phyloP scores from a whole-genome alignment of 2,329 filamentous ascomycete species.

The Colletotrichum sojae region DNA sequence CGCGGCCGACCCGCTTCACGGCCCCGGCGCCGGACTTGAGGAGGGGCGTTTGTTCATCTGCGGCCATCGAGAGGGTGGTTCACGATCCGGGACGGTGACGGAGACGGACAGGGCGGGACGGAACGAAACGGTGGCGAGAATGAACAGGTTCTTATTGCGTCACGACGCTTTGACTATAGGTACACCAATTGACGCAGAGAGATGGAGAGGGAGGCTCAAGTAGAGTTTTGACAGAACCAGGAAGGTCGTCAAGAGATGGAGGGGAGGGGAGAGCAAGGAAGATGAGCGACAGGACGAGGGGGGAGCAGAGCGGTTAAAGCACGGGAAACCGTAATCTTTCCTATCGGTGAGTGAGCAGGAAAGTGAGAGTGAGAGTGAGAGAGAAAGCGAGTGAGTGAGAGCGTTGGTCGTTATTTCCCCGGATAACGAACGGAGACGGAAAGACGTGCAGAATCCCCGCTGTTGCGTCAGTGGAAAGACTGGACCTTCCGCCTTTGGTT shows the following conservation, averaged over 20 bases:
- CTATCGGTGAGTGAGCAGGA: background rate
- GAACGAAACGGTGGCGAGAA: conserved; percentile 9
- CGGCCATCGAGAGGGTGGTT: conserved; percentile 29
- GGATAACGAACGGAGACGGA: conserved; percentile 14
- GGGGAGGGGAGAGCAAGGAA: background rate
- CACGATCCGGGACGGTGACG: background rate
- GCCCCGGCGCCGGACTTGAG: conserved; percentile 37
- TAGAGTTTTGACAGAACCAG: conserved; percentile 23
- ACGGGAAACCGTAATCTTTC: background rate
- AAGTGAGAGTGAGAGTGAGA: too few relatives aligned
- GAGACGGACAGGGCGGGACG: background rate
- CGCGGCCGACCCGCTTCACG: conserved; percentile 39
- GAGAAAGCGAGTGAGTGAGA: too few relatives aligned
- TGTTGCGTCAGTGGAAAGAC: conserved; percentile 32
- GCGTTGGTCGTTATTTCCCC: background rate
- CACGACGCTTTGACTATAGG: too few relatives aligned
- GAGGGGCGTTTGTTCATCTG: conserved; percentile 38
- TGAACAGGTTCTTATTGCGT: background rate
- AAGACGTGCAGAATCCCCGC: conserved; percentile 39
- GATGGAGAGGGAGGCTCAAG: conserved; percentile 17
- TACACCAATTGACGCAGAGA: conserved; percentile 5
- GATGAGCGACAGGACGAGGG: background rate
- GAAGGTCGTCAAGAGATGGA: conserved; percentile 1
- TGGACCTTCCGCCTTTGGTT: conserved; percentile 26
- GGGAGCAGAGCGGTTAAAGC: conserved; percentile 3